Evolutionary conservation across 1,139 yeast genomes (phyloP), one percentile per base, ranked within the genome.

Genomic region (Wickerhamomyces sp.): DNA sequence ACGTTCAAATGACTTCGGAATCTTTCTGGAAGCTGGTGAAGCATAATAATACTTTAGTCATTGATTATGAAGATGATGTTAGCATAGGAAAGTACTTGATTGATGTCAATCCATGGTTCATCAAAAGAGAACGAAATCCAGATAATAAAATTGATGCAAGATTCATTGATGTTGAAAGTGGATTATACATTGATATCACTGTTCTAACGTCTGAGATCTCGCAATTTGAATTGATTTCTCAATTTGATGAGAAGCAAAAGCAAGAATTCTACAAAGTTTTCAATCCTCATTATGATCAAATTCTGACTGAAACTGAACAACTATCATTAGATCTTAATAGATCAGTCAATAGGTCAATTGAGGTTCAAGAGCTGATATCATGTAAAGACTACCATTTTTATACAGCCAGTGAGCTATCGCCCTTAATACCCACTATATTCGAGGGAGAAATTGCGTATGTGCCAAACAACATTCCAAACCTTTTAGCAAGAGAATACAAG

Each of bases 321-420:
- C 95, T 89, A 0, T 86, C 78, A 53, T 81, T 79, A 1, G 86
- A 70, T 1, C 86, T 88, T 0, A 81, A 70, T 57, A 86, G 60
- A 13, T 84, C 76, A 2, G 81, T 70, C 38, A 79, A 70, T 31
- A 8, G 23, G 44, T 56, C 30, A 33, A 43, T 14, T 54, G 58
- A 30, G 41, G 53, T 29, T 1, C 31, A 37, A 2, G 45, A 48
- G 31, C 49, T 77, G 26, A 65, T 63, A 45, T 75, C 76, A 49
- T 78, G 84, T 54, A 72, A 76, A 48, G 76, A 79, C 54, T 62
- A 70, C 48, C 83, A 79, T 57, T 75, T 69, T 51, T 78, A 72
- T 54, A 59, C 63, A 2, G 55, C 71, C 8, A 63, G 66, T 3
- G 83, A 79, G 43, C 51, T 79, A n/a, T 46, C 58, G 4, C 78